These are phyloP conservation scores for Pachysandra terminalis DNA, from an alignment of 164 flowering plant species.

Conservation along the genomic window DNA sequence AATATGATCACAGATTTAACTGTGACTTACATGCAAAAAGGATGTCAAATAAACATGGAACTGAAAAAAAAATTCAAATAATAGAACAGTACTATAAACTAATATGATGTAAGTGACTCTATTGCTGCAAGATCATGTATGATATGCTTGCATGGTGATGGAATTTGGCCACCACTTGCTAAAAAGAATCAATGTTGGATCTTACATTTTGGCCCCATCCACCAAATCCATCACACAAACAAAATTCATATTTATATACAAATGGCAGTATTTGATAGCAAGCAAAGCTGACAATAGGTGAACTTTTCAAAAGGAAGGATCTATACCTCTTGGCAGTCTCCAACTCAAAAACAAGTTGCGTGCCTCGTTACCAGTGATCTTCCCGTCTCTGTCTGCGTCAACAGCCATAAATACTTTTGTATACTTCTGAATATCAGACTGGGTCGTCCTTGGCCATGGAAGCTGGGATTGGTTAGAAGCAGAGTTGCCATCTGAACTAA, in stretches of 20 bases:
- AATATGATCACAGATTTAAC: background rate
- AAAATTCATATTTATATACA: background rate
- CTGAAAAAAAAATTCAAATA: background rate
- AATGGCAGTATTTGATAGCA: background rate
- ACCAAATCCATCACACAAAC: background rate
- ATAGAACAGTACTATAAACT: too few relatives aligned
- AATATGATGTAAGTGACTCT: background rate
- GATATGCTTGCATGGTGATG: background rate
- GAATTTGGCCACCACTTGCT: background rate
- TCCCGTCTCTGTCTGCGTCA: slow-evolving; percentile 92
- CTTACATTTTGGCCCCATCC: background rate
- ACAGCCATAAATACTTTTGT: slow-evolving; percentile 83
- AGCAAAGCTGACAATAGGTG: background rate
- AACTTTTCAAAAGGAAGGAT: background rate
- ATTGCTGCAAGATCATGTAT: background rate
- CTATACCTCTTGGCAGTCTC: slow-evolving; percentile 88
- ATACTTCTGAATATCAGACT: slow-evolving; percentile 79
- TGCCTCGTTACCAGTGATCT: slow-evolving; percentile 90
- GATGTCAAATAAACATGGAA: slow-evolving; percentile 1
- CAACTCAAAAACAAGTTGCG: slow-evolving; percentile 87
- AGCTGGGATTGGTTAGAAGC: slow-evolving; percentile 46
- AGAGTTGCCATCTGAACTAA: slow-evolving; percentile 33
- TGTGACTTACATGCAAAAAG: background rate
- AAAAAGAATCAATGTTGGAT: background rate
- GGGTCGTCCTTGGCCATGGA: slow-evolving; percentile 92